These are phyloP conservation scores for Meyerozyma carpophila DNA, from an alignment of 1,139 yeast genomes.

Conservation along the genomic window DNA sequence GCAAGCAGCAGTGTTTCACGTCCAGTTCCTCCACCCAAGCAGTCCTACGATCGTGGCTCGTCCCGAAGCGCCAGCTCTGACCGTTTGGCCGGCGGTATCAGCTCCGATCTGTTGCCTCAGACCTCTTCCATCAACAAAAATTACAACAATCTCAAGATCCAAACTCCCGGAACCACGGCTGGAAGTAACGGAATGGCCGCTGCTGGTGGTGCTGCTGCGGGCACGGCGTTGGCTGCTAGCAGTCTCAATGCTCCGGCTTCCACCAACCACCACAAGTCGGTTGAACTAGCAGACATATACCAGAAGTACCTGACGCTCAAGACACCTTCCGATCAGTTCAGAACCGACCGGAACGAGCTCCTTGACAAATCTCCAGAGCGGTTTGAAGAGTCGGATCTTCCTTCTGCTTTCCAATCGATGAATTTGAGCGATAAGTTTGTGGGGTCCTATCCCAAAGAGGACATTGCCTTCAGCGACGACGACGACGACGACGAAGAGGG, in stretches of 20 bases:
- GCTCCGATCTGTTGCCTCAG: not conserved
- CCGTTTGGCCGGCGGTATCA: constrained; percentile 16
- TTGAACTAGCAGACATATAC: constrained; percentile 41
- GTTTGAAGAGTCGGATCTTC: constrained; percentile 31
- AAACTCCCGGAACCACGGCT: not conserved
- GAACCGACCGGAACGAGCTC: constrained; percentile 22
- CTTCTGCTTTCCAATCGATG: constrained; percentile 25
- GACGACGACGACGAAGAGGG: constrained; percentile 26
- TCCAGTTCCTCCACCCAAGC: not conserved
- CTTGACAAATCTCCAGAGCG: constrained; percentile 35
- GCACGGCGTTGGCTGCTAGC: not conserved
- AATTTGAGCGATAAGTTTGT: constrained; percentile 17
- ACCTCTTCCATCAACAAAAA: constrained; percentile 4
- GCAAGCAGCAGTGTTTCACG: constrained; percentile 1
- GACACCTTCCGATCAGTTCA: constrained; percentile 40
- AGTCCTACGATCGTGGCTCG: constrained; percentile 2
- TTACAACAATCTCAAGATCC: constrained; percentile 8
- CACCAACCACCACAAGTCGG: constrained; percentile 24
- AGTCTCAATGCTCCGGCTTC: constrained; percentile 2
- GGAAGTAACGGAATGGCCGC: not conserved
- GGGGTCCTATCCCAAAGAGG: constrained; percentile 33
- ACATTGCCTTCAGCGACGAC: constrained; percentile 34
- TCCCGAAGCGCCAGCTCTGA: constrained; percentile 11
- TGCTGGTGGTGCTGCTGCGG: constrained; percentile 3
- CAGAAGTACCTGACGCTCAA: constrained; percentile 39